Conservation (phyloP, 1,139 yeast genomes). For the Zygoascus hellenicus region DNA sequence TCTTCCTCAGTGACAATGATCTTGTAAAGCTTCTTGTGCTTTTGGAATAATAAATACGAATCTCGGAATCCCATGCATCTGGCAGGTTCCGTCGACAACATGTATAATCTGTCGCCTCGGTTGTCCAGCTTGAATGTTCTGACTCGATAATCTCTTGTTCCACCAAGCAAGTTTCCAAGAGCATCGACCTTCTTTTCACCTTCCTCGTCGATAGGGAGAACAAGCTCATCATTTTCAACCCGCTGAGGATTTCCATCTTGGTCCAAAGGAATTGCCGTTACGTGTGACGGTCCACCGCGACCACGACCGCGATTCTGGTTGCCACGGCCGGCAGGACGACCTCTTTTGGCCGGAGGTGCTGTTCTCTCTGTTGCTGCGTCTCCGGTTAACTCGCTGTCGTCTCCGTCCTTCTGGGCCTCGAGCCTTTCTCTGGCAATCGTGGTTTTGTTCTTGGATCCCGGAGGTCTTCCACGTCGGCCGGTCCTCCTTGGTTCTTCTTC, state of each 20-base stretch:
- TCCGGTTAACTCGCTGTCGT: slow-evolving; percentile 19
- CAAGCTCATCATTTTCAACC: slow-evolving; percentile 73
- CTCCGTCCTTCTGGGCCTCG: slow-evolving; percentile 21
- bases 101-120: slow-evolving; percentile 67
- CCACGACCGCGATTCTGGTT: slow-evolving; percentile 21
- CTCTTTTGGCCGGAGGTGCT: slow-evolving; percentile 20
- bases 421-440: slow-evolving; percentile 20
- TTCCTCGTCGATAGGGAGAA: slow-evolving; percentile 70
- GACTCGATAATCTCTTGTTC: slow-evolving; percentile 64
- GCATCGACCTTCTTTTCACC: slow-evolving; percentile 72
- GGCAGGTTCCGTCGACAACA: slow-evolving; percentile 96
- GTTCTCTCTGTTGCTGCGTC: slow-evolving; percentile 12
- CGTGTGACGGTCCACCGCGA: slow-evolving; percentile 20
- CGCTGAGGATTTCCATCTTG: slow-evolving; percentile 44
- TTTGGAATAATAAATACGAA: slow-evolving; percentile 83
- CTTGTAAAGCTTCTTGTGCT: slow-evolving; percentile 68
- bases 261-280: slow-evolving; percentile 32
- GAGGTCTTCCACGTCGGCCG: slow-evolving; percentile 34
- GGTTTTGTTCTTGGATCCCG: slow-evolving; percentile 29
- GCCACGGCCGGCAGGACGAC: slow-evolving; percentile 21
- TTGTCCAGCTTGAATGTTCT: slow-evolving; percentile 75
- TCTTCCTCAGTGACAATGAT: slow-evolving; percentile 71
- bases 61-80: slow-evolving; percentile 92
- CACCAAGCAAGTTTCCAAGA: slow-evolving; percentile 65
- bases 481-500: slow-evolving; percentile 18